A percentile compares a stretch with the other conserved stretches of the same genome.
Conservation (phyloP, 2,329 filamentous ascomycete genomes). For the Cladosporium colombiae region DNA sequence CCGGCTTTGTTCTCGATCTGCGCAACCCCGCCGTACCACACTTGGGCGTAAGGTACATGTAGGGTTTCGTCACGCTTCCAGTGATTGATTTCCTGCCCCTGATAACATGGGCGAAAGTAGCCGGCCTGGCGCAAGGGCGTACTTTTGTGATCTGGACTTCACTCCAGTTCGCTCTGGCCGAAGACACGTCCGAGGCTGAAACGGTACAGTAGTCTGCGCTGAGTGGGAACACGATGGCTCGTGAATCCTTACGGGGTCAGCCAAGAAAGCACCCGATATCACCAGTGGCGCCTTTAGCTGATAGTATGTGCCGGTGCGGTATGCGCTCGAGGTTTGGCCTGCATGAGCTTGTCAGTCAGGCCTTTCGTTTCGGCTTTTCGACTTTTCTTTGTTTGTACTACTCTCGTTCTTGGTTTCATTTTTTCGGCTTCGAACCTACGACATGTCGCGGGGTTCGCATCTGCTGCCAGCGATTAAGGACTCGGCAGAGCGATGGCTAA, state of each 20-base stretch:
- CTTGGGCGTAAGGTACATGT: not conserved
- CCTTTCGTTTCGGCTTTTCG: not conserved
- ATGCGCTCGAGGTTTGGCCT: not conserved
- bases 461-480: not conserved
- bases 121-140: not conserved
- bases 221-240: not conserved
- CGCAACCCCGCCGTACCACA: not conserved
- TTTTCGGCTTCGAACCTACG: not conserved
- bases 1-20: not conserved
- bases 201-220: not conserved
- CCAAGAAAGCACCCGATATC: not conserved
- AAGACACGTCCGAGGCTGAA: not conserved
- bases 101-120: not conserved
- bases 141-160: not conserved
- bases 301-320: not conserved
- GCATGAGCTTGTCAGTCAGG: not conserved
- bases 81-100: not conserved
- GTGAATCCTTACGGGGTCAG: not conserved
- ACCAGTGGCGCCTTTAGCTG: conserved; percentile 1
- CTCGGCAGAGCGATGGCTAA: not conserved
- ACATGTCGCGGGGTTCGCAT: not conserved
- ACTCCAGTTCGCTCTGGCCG: not conserved
- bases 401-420: not conserved
- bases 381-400: not conserved
- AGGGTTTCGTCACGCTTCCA: not conserved